A percentile compares a stretch with the other conserved stretches of the same genome.
Evolutionary conservation across 495 filamentous ascomycete species (phyloP).

Genomic region (Podospora appendiculata): DNA sequence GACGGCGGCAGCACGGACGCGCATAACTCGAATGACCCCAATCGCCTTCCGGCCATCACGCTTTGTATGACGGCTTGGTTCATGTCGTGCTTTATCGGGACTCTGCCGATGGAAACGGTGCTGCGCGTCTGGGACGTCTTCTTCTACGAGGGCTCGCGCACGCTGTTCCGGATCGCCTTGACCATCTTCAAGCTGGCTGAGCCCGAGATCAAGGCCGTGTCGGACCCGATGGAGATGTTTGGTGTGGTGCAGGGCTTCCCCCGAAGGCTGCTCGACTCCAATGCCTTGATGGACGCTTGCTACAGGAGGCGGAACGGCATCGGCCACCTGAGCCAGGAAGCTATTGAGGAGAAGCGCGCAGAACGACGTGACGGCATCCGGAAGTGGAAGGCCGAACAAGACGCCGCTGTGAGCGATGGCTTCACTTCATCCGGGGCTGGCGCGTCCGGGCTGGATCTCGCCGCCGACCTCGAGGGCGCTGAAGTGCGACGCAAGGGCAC

Average conservation of each 20-base stretch:
- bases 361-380: constrained; percentile 46
- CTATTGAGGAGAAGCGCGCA: constrained; percentile 52
- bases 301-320: constrained; percentile 75
- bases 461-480: constrained; percentile 11
- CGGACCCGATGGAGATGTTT: constrained; percentile 92
- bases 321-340: constrained; percentile 65
- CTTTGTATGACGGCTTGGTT: constrained; percentile 97
- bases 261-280: constrained; percentile 70
- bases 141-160: constrained; percentile 93
- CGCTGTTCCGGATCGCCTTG: constrained; percentile 87
- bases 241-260: constrained; percentile 91
- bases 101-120: constrained; percentile 80
- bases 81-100: constrained; percentile 94
- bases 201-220: constrained; percentile 66
- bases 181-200: constrained; percentile 92
- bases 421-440: neutral
- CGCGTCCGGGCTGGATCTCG: constrained; percentile 21
- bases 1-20: constrained; percentile 9
- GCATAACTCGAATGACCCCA: constrained; percentile 25
- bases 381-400: constrained; percentile 34
- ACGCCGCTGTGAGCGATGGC: constrained; percentile 17
- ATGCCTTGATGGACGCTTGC: constrained; percentile 70
- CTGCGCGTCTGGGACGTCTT: constrained; percentile 92
- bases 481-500: constrained; percentile 30
- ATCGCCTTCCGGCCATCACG: constrained; percentile 77